These are phyloP conservation scores for Casaregolazyma suthepensis DNA, from an alignment of 1,139 yeast species.

Conservation along the genomic window DNA sequence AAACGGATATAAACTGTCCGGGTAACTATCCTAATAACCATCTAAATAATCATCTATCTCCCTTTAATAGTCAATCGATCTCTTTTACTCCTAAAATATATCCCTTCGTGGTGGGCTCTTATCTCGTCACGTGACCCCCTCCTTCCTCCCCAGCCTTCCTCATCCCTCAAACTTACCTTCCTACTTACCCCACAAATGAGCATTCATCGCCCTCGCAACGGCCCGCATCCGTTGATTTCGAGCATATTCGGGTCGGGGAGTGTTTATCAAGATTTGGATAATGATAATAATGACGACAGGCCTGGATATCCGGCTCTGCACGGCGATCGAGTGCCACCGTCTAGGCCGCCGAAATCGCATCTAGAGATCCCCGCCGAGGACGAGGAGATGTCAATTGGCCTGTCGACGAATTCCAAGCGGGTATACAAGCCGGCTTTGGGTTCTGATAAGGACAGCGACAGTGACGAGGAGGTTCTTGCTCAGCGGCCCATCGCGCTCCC, in stretches of 20 bases:
- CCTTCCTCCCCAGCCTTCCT: not conserved
- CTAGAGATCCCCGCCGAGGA: not conserved
- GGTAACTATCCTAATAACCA: too few relatives aligned
- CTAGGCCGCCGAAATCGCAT: not conserved
- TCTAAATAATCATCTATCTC: too few relatives aligned
- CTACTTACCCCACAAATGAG: constrained; percentile 3
- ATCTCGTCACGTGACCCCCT: not conserved
- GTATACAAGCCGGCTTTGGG: not conserved
- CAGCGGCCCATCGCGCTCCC: constrained; percentile 1
- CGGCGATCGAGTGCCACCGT: not conserved
- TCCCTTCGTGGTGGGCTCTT: too few relatives aligned
- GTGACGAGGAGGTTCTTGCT: constrained; percentile 1
- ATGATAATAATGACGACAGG: not conserved
- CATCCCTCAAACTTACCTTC: constrained; percentile 2
- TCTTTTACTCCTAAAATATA: too few relatives aligned
- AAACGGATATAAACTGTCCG: too few relatives aligned
- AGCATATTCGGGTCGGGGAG: constrained; percentile 18
- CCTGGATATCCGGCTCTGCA: not conserved
- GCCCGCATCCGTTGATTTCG: constrained; percentile 1
- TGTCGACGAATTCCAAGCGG: not conserved
- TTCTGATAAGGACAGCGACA: constrained; percentile 6
- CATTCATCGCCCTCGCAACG: not conserved
- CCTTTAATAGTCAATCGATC: too few relatives aligned
- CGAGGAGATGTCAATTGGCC: constrained; percentile 4
- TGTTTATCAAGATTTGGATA: constrained; percentile 15